phyloP scores from a whole-genome alignment of 805 yeast genomes.

The Metschnikowia lachancei region DNA sequence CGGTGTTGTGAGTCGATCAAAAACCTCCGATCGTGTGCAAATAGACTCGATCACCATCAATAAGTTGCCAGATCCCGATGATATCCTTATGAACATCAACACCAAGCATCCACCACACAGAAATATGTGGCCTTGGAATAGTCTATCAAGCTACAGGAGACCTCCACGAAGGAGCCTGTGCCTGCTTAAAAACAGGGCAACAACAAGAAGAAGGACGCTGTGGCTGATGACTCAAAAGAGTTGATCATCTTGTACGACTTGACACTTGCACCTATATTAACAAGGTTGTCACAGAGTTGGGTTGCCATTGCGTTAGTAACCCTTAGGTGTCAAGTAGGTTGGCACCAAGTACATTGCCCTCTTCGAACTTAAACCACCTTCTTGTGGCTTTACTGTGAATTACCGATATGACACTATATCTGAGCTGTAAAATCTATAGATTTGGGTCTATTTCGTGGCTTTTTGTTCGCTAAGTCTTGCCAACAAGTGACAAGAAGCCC shows the following conservation, averaged over 20 bases:
- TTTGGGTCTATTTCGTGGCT: too few relatives aligned
- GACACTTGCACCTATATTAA: conserved; percentile 91
- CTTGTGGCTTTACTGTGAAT: too few relatives aligned
- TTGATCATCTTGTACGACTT: conserved; percentile 88
- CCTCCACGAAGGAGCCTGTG: conserved; percentile 36
- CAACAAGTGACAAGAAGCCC: too few relatives aligned
- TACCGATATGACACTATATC: too few relatives aligned
- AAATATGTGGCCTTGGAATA: conserved; percentile 63
- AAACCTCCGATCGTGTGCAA: conserved; percentile 92
- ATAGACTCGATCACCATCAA: conserved; percentile 93
- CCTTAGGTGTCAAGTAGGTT: conserved; percentile 17
- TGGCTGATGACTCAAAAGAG: conserved; percentile 23
- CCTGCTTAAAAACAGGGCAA: conserved; percentile 23
- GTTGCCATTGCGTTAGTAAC: conserved; percentile 74
- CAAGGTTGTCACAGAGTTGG: conserved; percentile 93
- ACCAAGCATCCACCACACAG: conserved; percentile 54
- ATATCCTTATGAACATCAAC: conserved; percentile 50
- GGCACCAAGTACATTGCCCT: too few relatives aligned
- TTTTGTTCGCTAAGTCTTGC: too few relatives aligned
- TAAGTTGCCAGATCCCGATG: conserved; percentile 82
- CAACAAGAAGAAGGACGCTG: conserved; percentile 22
- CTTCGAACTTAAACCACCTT: not conserved
- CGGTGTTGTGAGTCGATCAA: conserved; percentile 95
- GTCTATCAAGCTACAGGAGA: conserved; percentile 45
- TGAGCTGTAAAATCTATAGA: too few relatives aligned